Base-by-base conservation (phyloP, 2,329 filamentous ascomycete genomes). In the Beauveria brongniartii region DNA sequence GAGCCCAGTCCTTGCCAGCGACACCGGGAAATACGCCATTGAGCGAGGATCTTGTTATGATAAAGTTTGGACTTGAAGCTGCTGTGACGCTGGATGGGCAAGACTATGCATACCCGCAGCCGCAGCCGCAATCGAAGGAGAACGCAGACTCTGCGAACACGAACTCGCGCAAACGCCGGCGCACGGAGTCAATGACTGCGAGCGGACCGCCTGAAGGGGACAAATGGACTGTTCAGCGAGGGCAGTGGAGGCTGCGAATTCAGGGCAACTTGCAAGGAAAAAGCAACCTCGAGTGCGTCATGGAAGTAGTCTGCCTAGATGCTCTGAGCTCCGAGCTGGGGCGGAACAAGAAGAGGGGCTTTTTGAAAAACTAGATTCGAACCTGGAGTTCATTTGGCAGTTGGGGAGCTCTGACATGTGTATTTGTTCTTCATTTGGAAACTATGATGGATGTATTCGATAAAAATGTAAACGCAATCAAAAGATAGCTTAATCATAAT, bases 221-320 rank as follows among this genome's bases (percentile, higher is more conserved):
- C 6, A 43, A 12, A 5, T 91, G 88, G 88, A 77, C 85, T 43
- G 78, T 92, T 22, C 80, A 77, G 62, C 87, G 78, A 18, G 88
- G 87, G 1, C 88, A 90, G 71, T 92, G 89, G 88, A 79, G 88
- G 62, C 70, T 92, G 65, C 80, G 83, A 47, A 83, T 95, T 30
- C 86, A 88, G 68, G 72, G 72, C 16, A 70, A 74, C 3, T 74
- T 67, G 61, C 77, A 74, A 55, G 79, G 80, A 54, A 84, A 80
- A 68, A 77, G 76, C 43, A 77, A 78, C 2, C 79, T 87, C 61
- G 88, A 93, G 73, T 88, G 90, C 62, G 80, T 91, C 24, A 79
- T 96, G 55, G 80, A 89, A 18, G 89, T 86, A 1, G 89, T 92
- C 40, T 91, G 90, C 72, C 70, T 96, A 28, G 89, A 95, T 66